phyloP scores from a whole-genome alignment of 768 basidiomycete species.

The Kwoniella botswanensis region DNA sequence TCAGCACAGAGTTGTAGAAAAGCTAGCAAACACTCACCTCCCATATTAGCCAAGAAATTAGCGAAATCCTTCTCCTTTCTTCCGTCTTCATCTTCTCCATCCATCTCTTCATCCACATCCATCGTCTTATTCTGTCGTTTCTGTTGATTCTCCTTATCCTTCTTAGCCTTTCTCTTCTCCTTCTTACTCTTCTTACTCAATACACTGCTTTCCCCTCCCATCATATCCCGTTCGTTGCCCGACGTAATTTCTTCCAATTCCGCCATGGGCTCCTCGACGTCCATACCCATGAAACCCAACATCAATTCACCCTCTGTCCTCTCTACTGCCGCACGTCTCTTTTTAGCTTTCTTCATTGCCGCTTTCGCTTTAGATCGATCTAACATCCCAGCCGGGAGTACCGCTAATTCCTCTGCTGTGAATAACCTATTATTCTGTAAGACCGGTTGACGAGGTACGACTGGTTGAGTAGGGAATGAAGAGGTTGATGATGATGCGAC shows the following conservation, averaged over 20 bases:
- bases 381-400: constrained; percentile 47
- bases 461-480: not conserved
- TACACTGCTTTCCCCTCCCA: constrained; percentile 45
- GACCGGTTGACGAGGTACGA: constrained; percentile 5
- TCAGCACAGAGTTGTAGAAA: not conserved
- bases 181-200: constrained; percentile 60
- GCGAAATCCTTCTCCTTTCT: constrained; percentile 54
- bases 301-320: constrained; percentile 41
- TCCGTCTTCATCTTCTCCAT: constrained; percentile 58
- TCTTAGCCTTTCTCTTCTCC: constrained; percentile 54
- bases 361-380: constrained; percentile 52
- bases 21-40: constrained; percentile 37
- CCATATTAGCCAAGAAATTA: constrained; percentile 49
- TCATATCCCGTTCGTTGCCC: constrained; percentile 4
- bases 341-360: constrained; percentile 55
- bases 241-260: constrained; percentile 54
- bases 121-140: constrained; percentile 13
- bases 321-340: constrained; percentile 36
- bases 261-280: constrained; percentile 60
- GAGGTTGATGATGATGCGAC: not conserved
- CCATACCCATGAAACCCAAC: constrained; percentile 49
- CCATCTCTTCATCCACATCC: constrained; percentile 37
- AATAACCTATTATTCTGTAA: constrained; percentile 37
- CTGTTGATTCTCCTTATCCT: constrained; percentile 27
- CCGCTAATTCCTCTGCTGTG: constrained; percentile 52